Percentiles rank a stretch among this genome's conserved stretches.
Evolutionary conservation across 2,329 filamentous ascomycete species (phyloP).

Genomic region (Calonectria montana): DNA sequence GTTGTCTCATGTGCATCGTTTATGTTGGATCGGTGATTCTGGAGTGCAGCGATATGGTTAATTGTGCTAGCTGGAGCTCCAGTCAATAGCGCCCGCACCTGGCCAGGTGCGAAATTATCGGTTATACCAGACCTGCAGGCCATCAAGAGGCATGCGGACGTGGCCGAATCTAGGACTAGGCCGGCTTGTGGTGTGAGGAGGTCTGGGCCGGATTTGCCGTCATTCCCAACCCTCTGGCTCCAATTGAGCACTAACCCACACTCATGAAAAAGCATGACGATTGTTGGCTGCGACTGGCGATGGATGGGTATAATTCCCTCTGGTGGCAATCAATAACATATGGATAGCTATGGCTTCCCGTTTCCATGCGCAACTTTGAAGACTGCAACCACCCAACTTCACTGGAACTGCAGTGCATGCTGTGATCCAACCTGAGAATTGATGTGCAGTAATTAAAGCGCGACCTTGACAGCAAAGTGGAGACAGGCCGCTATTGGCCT

Average conservation of each 20-base stretch:
- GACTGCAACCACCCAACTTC: background rate
- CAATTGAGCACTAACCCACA: slow-evolving; percentile 10
- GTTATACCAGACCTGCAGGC: slow-evolving; percentile 9
- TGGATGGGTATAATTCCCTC: background rate
- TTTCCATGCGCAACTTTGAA: background rate
- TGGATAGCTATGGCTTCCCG: too few relatives aligned
- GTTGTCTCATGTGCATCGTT: background rate
- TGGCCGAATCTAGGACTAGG: background rate
- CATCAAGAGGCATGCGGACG: slow-evolving; percentile 4
- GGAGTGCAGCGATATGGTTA: background rate
- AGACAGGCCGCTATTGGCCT: slow-evolving; percentile 7
- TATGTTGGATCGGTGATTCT: background rate
- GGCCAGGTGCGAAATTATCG: background rate
- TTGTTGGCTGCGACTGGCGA: background rate
- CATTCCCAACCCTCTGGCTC: background rate
- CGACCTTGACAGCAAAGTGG: slow-evolving; percentile 5
- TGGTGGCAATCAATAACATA: background rate
- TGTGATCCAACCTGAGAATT: background rate
- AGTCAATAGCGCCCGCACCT: background rate
- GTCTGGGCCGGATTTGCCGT: slow-evolving; percentile 16
- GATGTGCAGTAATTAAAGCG: background rate
- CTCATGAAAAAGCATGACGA: background rate
- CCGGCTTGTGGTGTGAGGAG: background rate
- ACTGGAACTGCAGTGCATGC: background rate
- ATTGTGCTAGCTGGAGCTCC: background rate